Percentiles rank a stretch among this genome's conserved stretches.
These are phyloP conservation scores for Iris pallida DNA, from an alignment of 116 monocot species.

Conservation along the genomic window DNA sequence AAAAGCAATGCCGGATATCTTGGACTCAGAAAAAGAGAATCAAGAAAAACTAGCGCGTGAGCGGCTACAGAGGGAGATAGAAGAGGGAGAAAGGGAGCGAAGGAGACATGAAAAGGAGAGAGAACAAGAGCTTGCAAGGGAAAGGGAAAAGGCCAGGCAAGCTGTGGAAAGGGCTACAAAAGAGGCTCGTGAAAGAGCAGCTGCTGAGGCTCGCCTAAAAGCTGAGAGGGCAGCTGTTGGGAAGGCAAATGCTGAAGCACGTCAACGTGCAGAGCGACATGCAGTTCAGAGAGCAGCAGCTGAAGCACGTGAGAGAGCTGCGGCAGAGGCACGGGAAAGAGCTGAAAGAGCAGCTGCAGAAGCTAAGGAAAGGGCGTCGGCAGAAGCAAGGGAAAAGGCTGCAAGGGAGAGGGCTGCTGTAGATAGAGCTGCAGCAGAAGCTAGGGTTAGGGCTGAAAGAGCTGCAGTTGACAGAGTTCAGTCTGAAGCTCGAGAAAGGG, in stretches of 20 bases:
- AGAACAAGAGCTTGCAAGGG: constrained; percentile 28
- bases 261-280: constrained; percentile 52
- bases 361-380: constrained; percentile 27
- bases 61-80: constrained; percentile 39
- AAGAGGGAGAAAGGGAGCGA: constrained; percentile 46
- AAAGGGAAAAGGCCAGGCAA: constrained; percentile 42
- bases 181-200: constrained; percentile 73
- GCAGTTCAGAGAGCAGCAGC: constrained; percentile 71
- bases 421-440: constrained; percentile 21
- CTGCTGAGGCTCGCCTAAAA: constrained; percentile 55
- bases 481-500: constrained; percentile 35
- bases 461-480: constrained; percentile 27
- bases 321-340: constrained; percentile 44
- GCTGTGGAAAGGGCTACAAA: constrained; percentile 55
- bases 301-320: constrained; percentile 83
- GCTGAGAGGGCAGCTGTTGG: constrained; percentile 54
- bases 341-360: constrained; percentile 30
- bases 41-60: constrained; percentile 40
- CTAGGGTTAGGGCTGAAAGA: constrained; percentile 13
- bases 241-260: constrained; percentile 56
- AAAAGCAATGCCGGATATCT: constrained; percentile 14
- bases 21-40: constrained; percentile 33
- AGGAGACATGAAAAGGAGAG: constrained; percentile 53
- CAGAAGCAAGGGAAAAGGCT: constrained; percentile 27
- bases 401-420: constrained; percentile 34